Evolutionary conservation across 2,329 filamentous ascomycete species (phyloP).

Genomic region (Claviceps purpurea): DNA sequence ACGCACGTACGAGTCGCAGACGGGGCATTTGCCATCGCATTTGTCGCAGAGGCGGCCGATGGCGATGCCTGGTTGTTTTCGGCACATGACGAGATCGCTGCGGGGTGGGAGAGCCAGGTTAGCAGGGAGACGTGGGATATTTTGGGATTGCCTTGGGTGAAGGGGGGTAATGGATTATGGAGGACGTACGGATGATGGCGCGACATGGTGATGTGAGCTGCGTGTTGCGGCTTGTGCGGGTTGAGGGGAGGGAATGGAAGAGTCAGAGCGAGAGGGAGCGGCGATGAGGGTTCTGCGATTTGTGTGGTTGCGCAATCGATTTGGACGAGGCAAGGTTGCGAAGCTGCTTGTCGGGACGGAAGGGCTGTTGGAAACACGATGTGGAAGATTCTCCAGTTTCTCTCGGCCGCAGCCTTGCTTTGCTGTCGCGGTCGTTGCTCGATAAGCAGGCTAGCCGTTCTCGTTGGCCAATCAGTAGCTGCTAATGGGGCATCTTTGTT

Average conservation of each 20-base stretch:
- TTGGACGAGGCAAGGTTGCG: neutral
- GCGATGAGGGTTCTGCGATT: neutral
- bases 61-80: conserved; percentile 93
- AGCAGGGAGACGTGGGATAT: neutral
- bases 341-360: neutral
- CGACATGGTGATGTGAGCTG: conserved; percentile 47
- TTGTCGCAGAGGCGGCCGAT: conserved; percentile 99
- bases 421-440: neutral
- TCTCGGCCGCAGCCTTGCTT: conserved; percentile 30
- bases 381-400: conserved; percentile 18
- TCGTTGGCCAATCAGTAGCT: conserved; percentile 1
- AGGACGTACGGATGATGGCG: conserved; percentile 75
- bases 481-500: neutral
- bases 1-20: conserved; percentile 97
- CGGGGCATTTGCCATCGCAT: conserved; percentile 98
- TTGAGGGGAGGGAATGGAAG: neutral
- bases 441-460: neutral
- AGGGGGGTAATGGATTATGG: neutral
- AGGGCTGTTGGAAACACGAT: neutral
- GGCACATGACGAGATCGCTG: conserved; percentile 97
- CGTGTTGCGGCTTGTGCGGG: neutral
- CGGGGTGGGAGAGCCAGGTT: conserved; percentile 3
- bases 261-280: neutral
- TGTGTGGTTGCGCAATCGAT: neutral
- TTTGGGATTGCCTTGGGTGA: neutral